Base-by-base conservation (phyloP, 495 filamentous ascomycete species). In the Penicillium lividum region DNA sequence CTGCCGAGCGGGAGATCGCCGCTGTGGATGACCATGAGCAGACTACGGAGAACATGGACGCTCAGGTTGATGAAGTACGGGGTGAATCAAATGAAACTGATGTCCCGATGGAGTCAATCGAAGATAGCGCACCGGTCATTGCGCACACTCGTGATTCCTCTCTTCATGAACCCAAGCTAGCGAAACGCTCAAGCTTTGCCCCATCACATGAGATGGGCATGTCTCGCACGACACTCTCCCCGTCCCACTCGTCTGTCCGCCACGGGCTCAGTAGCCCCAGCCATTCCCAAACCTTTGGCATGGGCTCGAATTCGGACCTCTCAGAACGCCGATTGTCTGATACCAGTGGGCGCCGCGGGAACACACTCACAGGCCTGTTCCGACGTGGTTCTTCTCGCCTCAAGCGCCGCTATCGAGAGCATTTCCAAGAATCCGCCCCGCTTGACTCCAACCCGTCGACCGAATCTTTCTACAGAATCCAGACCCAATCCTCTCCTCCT, bases 401-500 rank as follows among this genome's bases (percentile, higher is more conserved):
- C 56, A 89, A 85, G 68, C 82, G 80, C 52, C 80, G 73, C 7
- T 84, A 81, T 48, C 83, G 79, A 4, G 84, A 83, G 45, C 81
- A 77, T 22, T 88, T 78, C 62, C 74, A 74, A 4, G 70, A 75
- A 8, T 68, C 79, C 1, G 69, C 73, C 7, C 80, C 82, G 0
- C 81, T 86, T 8, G 89, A 92, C 64, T 92, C 91, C 25, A 95
- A 94, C 59, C 89, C 90, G 3, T 96, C 92, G 10, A 82, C 91
- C 63, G 92, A 97, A 66, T 94, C 90, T 3, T 84, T 89, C 69
- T 78, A 80, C 50, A 81, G 78, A 33, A 65, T 76, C 25, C 68
- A 73, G 29, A 73, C 75, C 4, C 73, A 72, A 25, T 68, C 71
- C n/a, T 71, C 73, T 7, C 70, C 65, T 3, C 72, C 73, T 38